phyloP scores from a whole-genome alignment of 2,329 filamentous ascomycete genomes.

The Aspergillus fumigatiaffinis region DNA sequence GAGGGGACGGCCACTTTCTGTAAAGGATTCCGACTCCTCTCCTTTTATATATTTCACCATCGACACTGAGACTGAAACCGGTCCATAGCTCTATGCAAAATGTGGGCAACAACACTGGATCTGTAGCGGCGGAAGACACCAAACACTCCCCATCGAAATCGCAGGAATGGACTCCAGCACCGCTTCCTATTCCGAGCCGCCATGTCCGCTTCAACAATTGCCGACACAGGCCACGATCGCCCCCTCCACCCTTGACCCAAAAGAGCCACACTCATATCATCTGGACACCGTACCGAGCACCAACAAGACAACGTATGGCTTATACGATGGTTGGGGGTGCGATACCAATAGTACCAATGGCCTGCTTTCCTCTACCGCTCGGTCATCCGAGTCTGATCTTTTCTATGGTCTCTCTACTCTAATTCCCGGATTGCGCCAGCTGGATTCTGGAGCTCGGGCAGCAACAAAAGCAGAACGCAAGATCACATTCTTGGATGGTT shows the following conservation, averaged over 20 bases:
- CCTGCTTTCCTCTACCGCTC: neutral
- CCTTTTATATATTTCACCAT: neutral
- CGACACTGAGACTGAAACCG: neutral
- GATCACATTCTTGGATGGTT: constrained; percentile 20
- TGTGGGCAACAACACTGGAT: neutral
- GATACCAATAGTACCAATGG: neutral
- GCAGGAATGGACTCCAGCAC: no score
- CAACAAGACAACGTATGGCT: neutral
- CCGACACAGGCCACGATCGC: neutral
- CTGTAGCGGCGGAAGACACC: no score
- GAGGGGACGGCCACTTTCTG: no score
- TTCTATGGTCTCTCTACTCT: neutral
- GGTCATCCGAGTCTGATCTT: neutral
- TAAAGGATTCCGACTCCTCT: neutral
- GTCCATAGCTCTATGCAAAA: neutral
- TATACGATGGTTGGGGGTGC: neutral
- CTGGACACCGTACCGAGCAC: neutral
- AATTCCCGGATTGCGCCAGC: neutral
- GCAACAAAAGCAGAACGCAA: constrained; percentile 10
- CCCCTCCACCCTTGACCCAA: neutral
- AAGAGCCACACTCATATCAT: neutral
- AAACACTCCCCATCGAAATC: no score
- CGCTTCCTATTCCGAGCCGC: neutral
- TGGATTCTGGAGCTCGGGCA: neutral
- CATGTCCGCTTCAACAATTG: neutral